Conservation (phyloP, 768 basidiomycete genomes). For the Cyclocybe aegerita region DNA sequence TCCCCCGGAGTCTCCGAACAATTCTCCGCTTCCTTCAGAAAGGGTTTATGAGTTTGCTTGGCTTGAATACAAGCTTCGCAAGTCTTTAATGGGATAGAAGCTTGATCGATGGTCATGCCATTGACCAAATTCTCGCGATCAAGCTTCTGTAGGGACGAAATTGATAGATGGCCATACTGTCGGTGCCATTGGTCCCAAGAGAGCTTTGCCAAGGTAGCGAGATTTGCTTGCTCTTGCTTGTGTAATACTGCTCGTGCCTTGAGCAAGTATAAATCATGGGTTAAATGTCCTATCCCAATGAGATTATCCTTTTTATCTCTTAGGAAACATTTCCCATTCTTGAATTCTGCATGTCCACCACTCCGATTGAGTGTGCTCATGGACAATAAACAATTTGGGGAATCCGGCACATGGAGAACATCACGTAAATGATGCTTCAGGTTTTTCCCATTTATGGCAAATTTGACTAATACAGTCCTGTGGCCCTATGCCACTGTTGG, state of each 20-base stretch:
- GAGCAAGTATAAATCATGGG: conserved; percentile 10
- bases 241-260: conserved; percentile 8
- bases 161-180: conserved; percentile 15
- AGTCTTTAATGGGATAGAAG: too few relatives aligned
- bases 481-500: conserved; percentile 10
- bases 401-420: conserved; percentile 19
- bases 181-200: conserved; percentile 29
- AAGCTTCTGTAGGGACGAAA: conserved; percentile 10
- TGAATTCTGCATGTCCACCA: conserved; percentile 15
- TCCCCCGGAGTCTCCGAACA: conserved; percentile 15
- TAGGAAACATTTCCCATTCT: conserved; percentile 11
- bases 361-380: conserved; percentile 16
- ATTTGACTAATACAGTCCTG: conserved; percentile 19
- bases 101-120: too few relatives aligned
- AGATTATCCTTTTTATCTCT: conserved; percentile 7
- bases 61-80: too few relatives aligned
- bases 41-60: too few relatives aligned
- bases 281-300: conserved; percentile 8
- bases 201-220: too few relatives aligned
- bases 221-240: conserved; percentile 7
- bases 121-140: too few relatives aligned
- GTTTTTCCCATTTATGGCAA: conserved; percentile 15
- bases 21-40: conserved; percentile 28
- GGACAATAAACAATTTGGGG: conserved; percentile 22
- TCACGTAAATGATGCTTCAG: conserved; percentile 16